These are phyloP conservation scores for barrel medic (Medicago truncatula) DNA, from an alignment of 306 rosid species.

Conservation along the genomic window DNA sequence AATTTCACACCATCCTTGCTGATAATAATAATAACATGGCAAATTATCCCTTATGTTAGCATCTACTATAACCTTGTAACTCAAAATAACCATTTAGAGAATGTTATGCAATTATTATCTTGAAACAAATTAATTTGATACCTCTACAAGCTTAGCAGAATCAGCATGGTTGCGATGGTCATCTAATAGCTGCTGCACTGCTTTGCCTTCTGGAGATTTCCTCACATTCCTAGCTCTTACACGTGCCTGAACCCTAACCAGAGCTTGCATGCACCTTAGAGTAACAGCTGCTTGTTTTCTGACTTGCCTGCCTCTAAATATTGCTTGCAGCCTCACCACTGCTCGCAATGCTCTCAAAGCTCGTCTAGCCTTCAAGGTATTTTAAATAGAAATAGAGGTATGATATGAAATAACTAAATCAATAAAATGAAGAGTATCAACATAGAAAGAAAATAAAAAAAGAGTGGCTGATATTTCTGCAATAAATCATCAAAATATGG, in stretches of 20 bases:
- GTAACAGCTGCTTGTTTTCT: conserved; percentile 94
- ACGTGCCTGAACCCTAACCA: conserved; percentile 79
- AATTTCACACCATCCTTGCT: conserved; percentile 85
- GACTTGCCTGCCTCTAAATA: conserved; percentile 78
- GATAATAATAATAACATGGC: conserved; percentile 28
- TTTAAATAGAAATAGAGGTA: conserved; percentile 6
- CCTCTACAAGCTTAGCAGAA: conserved; percentile 67
- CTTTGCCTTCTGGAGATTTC: conserved; percentile 55
- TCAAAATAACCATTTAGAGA: conserved; percentile 2
- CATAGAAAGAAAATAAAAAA: no score
- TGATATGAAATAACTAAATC: background rate
- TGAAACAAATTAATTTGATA: conserved; percentile 19
- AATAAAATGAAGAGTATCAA: no score
- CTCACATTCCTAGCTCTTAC: conserved; percentile 71
- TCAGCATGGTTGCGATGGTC: conserved; percentile 48
- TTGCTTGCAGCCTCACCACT: conserved; percentile 88
- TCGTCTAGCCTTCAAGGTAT: conserved; percentile 65
- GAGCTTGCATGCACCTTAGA: conserved; percentile 95
- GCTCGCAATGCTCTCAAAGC: conserved; percentile 88
- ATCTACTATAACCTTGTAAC: background rate
- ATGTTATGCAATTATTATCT: conserved; percentile 27
- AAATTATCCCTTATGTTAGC: conserved; percentile 22
- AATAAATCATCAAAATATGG: no score
- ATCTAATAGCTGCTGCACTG: conserved; percentile 47
- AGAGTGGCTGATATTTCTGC: no score